Evolutionary conservation across 305 asterid species (phyloP), one percentile per base, ranked within the genome.

Genomic region (Fraxinus velutina): DNA sequence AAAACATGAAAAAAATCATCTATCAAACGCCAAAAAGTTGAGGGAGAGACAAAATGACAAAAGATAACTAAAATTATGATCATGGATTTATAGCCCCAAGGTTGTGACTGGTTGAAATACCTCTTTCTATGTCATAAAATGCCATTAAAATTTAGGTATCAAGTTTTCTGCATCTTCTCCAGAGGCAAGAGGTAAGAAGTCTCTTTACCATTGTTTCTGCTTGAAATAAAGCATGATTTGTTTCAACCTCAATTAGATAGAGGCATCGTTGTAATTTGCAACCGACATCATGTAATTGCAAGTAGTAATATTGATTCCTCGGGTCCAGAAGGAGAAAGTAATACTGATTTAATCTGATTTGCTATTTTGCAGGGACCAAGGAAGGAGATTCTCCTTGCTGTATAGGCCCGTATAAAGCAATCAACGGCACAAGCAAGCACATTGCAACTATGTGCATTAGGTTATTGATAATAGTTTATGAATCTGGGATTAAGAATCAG

Each of bases 351-450:
- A 36, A 6, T 73, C 64, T 27, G 4, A 72, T 76, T 72, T 50
- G 57, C 19, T 12, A 13, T 47, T 47, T 50, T 81, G 86, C 89
- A 88, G 94, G 96, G 94, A 60, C 94, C 96, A 8, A 86, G 96
- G 86, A 92, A 89, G 88, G 88, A 90, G 89, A 90, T 92, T 78
- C 81, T 85, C 60, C 80, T 84, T 19, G 88, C 93, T 50, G 33
- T 88, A 76, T 66, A 78, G 82, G 79, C 87, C 68, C 85, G 73
- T 71, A 8, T 77, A 12, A 88, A 33, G 83, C 88, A 87, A 37
- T 81, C 88, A 33, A 60, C 37, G 19, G 37, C 75, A 22, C 83
- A 22, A 84, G 27, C 44, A 30, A 85, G 19, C 55, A 36, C 72
- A 68, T 39, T 33, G 22, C 73, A 75, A 74, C 81, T 75, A 74